Evolutionary conservation across 805 yeast genomes (phyloP), one percentile per base, ranked within the genome.

Genomic region (Saccharomycopsis sp.): DNA sequence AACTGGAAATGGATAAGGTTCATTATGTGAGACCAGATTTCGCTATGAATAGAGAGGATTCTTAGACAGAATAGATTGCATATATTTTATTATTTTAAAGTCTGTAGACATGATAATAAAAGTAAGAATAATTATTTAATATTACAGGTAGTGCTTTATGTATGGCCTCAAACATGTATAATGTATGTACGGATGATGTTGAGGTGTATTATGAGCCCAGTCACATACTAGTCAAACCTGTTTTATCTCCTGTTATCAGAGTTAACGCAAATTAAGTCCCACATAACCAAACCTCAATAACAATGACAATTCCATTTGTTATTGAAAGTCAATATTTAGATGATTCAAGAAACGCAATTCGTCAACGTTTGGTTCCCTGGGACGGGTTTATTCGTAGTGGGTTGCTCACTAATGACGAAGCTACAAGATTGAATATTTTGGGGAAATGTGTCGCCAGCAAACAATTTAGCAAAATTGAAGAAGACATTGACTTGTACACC

Each of bases 301-400:
- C 11, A 27, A 27, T 11, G n/a, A 27, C 31, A 27, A 11, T n/a
- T n/a, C 31, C 31, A 16, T 50, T 50, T 24, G 38, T 35, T 16
- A 50, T 84, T 54, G 89, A 85, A 52, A 81, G 86, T 60, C 72
- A 72, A 26, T 78, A 74, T 54, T 68, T 85, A 57, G 71, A 72
- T 47, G 89, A 81, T 55, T 72, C 81, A 43, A 71, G 81, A 54
- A 69, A 72, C 52, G 77, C 77, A 50, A 79, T 87, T 51, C 71
- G 93, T 56, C 81, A 85, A 49, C 75, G 93, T 52, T 79, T 89
- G 26, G 76, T 88, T 45, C 94, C 95, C 26, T 89, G 97, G 97
- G 94, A 85, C 57, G 94, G 94, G 7, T 78, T 84, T 55, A 80
- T 85, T 8, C 72, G 95, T 44, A 80, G 89, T 16, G 79, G 76